Base-by-base conservation (phyloP, 1,284 basidiomycete genomes). In the Trichosporon sp. region DNA sequence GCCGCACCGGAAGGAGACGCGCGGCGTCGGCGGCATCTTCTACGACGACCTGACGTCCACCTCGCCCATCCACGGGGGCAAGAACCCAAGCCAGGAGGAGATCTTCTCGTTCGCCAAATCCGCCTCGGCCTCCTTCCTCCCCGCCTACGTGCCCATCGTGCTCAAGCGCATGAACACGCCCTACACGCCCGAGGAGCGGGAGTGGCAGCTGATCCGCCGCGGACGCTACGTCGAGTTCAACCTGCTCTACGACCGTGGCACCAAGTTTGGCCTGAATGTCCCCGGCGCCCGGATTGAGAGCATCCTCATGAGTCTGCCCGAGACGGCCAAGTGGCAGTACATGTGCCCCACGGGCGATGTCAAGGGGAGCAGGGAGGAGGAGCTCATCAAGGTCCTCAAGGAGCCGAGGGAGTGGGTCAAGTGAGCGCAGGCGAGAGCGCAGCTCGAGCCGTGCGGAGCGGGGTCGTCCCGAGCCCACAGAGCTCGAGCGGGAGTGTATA, bases 201-300 rank as follows among this genome's bases (percentile, higher is more conserved):
- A 93, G 67, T 98, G 95, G 95, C 95, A 98, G 84, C 88, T 96
- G 69, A 77, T 98, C 26, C 88, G 95, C 61, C 87, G 95, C 46
- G 94, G 95, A 0, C 88, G 93, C 73, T 96, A 96, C 80, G 95
- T 96, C 68, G 95, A 98, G 84, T 98, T 97, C 86, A 97, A 97
- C 82, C 85, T 98, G 71, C 90, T 97, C 4, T 91, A 92, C 79
- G 95, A 97, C 81, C 78, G 86, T 70, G 85, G 85, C 0, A 86
- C 86, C 64, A 86, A 86, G 84, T 96, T 97, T 78, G 95, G 95
- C 10, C 85, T 98, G 73, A 90, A 90, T 85, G 94, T 94, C 1
- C 95, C 94, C 16, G 93, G 93, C 4, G 94, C 94, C 26, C 87
- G 95, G 73, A 91, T 96, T 26, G 96, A 98, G 87, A 94, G 92